Evolutionary conservation across 2,329 filamentous ascomycete genomes (phyloP), one percentile per base, ranked within the genome.

Genomic region (Fusarium ambrosium): DNA sequence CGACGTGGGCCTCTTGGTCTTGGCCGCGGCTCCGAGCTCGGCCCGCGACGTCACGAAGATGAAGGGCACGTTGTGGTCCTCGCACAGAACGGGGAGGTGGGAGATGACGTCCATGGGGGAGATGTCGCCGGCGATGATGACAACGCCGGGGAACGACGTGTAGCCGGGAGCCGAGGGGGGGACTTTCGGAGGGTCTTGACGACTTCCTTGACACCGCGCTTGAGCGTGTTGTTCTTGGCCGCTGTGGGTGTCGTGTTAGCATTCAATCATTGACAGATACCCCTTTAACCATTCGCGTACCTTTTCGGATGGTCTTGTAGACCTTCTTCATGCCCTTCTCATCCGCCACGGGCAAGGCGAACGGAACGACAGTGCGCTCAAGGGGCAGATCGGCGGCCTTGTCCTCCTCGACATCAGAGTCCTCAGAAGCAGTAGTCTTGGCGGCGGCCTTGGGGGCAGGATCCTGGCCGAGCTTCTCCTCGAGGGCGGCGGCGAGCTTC

Each of bases 61-160:
- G 87, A 98, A 99, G 37, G 97, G 97, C 70, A 98, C 94, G 85
- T 94, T 94, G 89, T 98, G 95, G 86, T 98, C 96, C 87, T 99
- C 97, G 89, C 97, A 98, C 68, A 98, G 92, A 68, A 99, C 94
- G 80, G 97, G 97, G 77, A 99, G 94, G 87, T 99, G 97, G 70
- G 94, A 97, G 87, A 99, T 98, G 83, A 99, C 97, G 85, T 99
- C 97, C 92, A 97, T 96, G 76, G 97, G 97, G 63, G 94, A 98
- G 87, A 99, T 98, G 85, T 99, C 97, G 79, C 94, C 97, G 39
- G 97, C 97, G 78, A 99, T 94, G 83, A 99, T 89, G 80, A 98
- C 95, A 77, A 99, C 89, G 77, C 92, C 89, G 53, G 94, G 92
- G 80, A 92, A 88, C 64, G 89, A 84, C 62, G 89, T 87, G 81